Conservation (phyloP, 2,329 filamentous ascomycete genomes). For the Ceratocystis harringtonii region DNA sequence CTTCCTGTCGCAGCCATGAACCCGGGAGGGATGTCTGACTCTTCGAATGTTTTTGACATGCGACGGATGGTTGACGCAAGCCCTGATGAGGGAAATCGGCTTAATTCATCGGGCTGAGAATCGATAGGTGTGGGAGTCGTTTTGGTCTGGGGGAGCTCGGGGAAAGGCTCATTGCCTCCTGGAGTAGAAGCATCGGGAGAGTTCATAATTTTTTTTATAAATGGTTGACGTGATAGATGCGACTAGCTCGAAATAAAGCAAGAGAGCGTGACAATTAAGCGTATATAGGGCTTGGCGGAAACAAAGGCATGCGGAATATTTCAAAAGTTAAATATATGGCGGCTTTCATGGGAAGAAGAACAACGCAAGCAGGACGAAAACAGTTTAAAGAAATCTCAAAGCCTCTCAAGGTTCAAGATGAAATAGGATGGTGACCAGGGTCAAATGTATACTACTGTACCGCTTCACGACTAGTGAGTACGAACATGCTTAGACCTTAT, state of each 20-base stretch:
- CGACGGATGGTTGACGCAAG: conserved; percentile 21
- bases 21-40: conserved; percentile 33
- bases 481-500: background rate
- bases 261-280: background rate
- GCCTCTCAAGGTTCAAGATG: background rate
- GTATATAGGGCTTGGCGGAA: background rate
- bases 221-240: background rate
- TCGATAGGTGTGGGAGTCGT: background rate
- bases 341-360: background rate
- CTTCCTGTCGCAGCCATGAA: conserved; percentile 35
- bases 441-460: background rate
- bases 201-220: background rate
- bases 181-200: background rate
- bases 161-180: background rate
- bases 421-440: background rate
- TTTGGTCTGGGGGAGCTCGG: background rate
- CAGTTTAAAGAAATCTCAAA: background rate
- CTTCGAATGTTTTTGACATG: conserved; percentile 28
- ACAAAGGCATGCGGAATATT: background rate
- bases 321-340: background rate
- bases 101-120: background rate
- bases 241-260: background rate
- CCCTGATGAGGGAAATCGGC: conserved; percentile 2
- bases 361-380: background rate
- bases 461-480: background rate